Percentiles rank a stretch among this genome's conserved stretches.
Evolutionary conservation across 148 eudicot genomes (phyloP).

Genomic region (Rhododendron kiyosumense): DNA sequence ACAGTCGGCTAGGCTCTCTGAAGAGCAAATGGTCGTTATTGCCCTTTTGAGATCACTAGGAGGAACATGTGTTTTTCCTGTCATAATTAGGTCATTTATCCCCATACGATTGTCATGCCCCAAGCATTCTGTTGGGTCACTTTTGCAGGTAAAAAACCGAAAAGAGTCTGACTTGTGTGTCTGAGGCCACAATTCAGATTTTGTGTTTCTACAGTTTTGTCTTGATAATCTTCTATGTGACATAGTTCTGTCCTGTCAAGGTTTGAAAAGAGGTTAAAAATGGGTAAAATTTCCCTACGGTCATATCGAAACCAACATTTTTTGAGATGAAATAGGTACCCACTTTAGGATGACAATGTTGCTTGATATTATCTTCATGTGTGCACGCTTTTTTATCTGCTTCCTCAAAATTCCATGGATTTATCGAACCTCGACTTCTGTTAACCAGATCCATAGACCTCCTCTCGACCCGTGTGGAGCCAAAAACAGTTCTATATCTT

Average conservation of each 20-base stretch:
- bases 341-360: conserved; percentile 18
- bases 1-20: conserved; percentile 32
- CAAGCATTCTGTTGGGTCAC: conserved; percentile 17
- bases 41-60: conserved; percentile 25
- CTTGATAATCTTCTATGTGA: conserved; percentile 26
- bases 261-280: conserved; percentile 1
- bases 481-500: conserved; percentile 38
- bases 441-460: conserved; percentile 21
- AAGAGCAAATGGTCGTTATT: conserved; percentile 25
- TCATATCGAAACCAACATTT: background rate
- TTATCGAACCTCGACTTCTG: conserved; percentile 12
- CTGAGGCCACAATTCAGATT: conserved; percentile 18
- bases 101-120: background rate
- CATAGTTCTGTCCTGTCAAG: conserved; percentile 21
- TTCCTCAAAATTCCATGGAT: conserved; percentile 18
- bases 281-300: background rate
- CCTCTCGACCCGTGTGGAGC: conserved; percentile 19
- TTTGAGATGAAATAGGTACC: conserved; percentile 13
- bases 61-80: conserved; percentile 5
- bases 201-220: conserved; percentile 15
- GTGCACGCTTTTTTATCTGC: conserved; percentile 12
- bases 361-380: conserved; percentile 16
- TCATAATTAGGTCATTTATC: background rate
- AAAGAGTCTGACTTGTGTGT: conserved; percentile 24
- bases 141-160: conserved; percentile 22